Evolutionary conservation across 441 rosid genomes (phyloP), one percentile per base, ranked within the genome.

Genomic region (Gossypium aridum): DNA sequence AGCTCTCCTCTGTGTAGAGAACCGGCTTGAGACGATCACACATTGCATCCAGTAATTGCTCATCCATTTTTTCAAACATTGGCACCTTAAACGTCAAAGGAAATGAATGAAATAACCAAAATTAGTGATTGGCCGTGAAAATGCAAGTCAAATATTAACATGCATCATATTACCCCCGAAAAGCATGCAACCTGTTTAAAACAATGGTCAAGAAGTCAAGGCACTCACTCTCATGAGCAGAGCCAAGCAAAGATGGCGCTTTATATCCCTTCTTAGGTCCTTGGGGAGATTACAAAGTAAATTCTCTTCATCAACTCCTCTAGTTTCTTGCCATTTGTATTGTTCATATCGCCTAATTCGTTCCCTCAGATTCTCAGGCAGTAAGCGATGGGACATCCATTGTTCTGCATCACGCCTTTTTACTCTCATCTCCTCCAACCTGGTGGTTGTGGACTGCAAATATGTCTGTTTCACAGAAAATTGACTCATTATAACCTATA

Each of bases 1-100:
- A 88, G 86, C 96, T 87, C 14, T 90, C 87, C 81, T 89, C 92
- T 2, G 90, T 84, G 85, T 80, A 94, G 20, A 92, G 82, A 4
- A 79, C 87, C 0, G 93, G 98, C 86, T 90, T 92, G 61, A 88
- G 84, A 65, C 86, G 83, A 77, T 94, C 97, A 72, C 97, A 94
- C 73, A 94, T 63, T 8, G 90, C 91, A 79, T 91, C 94, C 63
- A 90, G 69, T 25, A 87, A 83, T 80, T 85, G 87, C 10, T 89
- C 97, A 56, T 89, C 94, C 86, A 88, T 91, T 63, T 83, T 86
- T 78, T 87, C 90, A 77, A 94, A 88, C 82, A 89, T 80, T 0
- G 94, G 92, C 71, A 89, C 94, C 97, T 91, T 28, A 56, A 78
- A 60, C 39, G 77, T 37, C 57, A 53, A 64, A 68, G 4, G 76